Percentiles rank a stretch among this genome's conserved stretches.
Conservation (phyloP, 768 basidiomycete species). For the Omphalotus guepiniiformis region DNA sequence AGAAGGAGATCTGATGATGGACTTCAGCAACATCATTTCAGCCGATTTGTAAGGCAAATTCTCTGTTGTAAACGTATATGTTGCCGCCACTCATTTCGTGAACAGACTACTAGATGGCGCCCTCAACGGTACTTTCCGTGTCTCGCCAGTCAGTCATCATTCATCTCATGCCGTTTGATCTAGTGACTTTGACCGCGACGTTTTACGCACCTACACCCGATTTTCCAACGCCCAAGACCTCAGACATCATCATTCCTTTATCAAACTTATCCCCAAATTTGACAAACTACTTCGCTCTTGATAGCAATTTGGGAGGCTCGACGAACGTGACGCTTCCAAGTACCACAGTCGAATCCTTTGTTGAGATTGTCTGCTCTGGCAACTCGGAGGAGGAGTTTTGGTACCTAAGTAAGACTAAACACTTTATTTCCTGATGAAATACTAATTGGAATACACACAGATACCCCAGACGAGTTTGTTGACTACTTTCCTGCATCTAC, state of each 20-base stretch:
- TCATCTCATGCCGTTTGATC: not conserved
- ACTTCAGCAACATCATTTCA: conserved; percentile 53
- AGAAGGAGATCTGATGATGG: conserved; percentile 51
- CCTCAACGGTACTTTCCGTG: conserved; percentile 22
- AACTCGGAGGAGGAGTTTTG: conserved; percentile 65
- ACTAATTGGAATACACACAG: conserved; percentile 30
- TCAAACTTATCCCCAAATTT: conserved; percentile 46
- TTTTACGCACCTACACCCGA: conserved; percentile 47
- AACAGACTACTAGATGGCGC: conserved; percentile 24
- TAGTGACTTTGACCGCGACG: conserved; percentile 52
- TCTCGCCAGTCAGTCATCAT: not conserved
- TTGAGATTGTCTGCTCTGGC: conserved; percentile 57
- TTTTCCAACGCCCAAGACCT: conserved; percentile 41
- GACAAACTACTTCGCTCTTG: conserved; percentile 33
- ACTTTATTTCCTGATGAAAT: too few relatives aligned
- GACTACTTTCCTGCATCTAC: conserved; percentile 38
- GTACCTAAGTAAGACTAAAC: conserved; percentile 33
- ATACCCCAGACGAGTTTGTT: conserved; percentile 50
- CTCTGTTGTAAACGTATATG: not conserved
- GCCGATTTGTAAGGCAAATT: conserved; percentile 33
- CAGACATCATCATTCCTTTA: conserved; percentile 55
- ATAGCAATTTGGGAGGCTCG: conserved; percentile 22
- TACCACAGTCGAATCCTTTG: conserved; percentile 50
- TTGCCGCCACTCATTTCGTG: not conserved
- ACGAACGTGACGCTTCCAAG: conserved; percentile 47